A percentile compares a stretch with the other conserved stretches of the same genome.
Evolutionary conservation across 805 yeast genomes (phyloP).

Genomic region (Scheffersomyces spartinae): DNA sequence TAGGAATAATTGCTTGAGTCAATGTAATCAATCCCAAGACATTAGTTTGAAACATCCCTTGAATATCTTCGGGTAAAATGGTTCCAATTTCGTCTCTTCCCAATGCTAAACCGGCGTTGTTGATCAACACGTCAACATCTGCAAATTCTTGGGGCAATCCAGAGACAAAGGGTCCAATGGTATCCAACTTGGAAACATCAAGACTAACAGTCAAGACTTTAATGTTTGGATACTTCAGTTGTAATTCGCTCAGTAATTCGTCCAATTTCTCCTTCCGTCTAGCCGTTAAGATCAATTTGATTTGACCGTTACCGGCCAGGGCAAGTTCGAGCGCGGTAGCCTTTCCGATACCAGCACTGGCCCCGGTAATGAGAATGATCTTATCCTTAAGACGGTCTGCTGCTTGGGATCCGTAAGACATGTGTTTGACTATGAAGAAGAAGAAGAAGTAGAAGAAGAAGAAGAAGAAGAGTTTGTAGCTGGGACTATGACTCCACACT

Average conservation of each 20-base stretch:
- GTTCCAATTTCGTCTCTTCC: slow-evolving; percentile 72
- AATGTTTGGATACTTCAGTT: slow-evolving; percentile 35
- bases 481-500: too few relatives aligned
- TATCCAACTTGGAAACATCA: slow-evolving; percentile 29
- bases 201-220: slow-evolving; percentile 47
- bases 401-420: slow-evolving; percentile 65
- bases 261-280: slow-evolving; percentile 58
- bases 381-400: slow-evolving; percentile 75
- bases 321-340: slow-evolving; percentile 88
- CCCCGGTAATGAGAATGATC: slow-evolving; percentile 84
- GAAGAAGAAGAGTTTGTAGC: too few relatives aligned
- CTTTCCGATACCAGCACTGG: slow-evolving; percentile 90
- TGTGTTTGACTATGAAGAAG: too few relatives aligned
- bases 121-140: slow-evolving; percentile 54
- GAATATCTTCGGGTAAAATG: slow-evolving; percentile 51
- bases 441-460: too few relatives aligned
- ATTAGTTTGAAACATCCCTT: slow-evolving; percentile 74
- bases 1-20: slow-evolving; percentile 69
- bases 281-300: slow-evolving; percentile 66
- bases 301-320: slow-evolving; percentile 56
- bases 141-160: slow-evolving; percentile 47
- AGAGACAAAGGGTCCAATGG: slow-evolving; percentile 37
- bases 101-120: slow-evolving; percentile 66
- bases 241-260: slow-evolving; percentile 36
- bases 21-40: slow-evolving; percentile 76